phyloP scores from a whole-genome alignment of 495 filamentous ascomycete genomes.

The Trichoderma orchidacearum region DNA sequence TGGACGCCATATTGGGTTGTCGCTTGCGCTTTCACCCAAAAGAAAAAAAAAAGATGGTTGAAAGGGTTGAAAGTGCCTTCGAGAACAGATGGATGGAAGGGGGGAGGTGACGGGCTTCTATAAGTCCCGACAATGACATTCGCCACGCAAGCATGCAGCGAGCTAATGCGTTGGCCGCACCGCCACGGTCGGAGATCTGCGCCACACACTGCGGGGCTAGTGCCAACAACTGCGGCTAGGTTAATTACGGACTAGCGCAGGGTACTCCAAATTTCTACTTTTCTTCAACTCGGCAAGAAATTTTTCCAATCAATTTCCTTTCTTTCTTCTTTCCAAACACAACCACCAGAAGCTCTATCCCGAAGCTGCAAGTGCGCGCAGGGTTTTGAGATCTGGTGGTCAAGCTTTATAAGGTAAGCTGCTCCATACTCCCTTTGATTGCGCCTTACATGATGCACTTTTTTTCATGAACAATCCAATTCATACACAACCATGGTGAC shows the following conservation, averaged over 20 bases:
- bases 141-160: not conserved
- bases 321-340: conserved; percentile 7
- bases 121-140: not conserved
- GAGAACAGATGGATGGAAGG: not conserved
- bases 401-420: conserved; percentile 20
- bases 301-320: not conserved
- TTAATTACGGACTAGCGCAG: conserved; percentile 4
- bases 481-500: conserved; percentile 63
- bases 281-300: not conserved
- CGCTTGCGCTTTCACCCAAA: not conserved
- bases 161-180: not conserved
- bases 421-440: conserved; percentile 7
- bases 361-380: not conserved
- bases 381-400: conserved; percentile 12
- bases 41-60: not conserved
- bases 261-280: conserved; percentile 3
- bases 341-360: not conserved
- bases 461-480: conserved; percentile 64
- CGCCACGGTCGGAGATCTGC: not conserved
- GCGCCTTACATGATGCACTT: conserved; percentile 35
- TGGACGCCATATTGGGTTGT: conserved; percentile 46
- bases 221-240: not conserved
- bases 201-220: not conserved
- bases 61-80: not conserved
- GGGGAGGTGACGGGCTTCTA: not conserved